Percentiles rank a stretch among this genome's conserved stretches.
These are phyloP conservation scores for Oxyria digyna DNA, from an alignment of 148 eudicot genomes.

Conservation along the genomic window DNA sequence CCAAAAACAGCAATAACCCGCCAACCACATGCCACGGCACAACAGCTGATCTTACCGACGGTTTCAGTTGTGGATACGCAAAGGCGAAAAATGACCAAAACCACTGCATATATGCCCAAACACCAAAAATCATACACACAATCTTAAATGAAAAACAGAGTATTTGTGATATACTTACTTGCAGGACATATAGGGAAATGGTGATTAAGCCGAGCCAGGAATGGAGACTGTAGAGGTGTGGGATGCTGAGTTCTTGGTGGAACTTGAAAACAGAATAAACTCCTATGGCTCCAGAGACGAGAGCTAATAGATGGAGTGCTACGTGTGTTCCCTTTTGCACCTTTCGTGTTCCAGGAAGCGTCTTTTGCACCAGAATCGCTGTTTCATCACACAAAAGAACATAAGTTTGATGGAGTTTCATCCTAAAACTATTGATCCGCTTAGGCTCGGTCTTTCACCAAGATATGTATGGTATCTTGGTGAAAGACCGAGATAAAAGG, in stretches of 20 bases:
- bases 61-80: background rate
- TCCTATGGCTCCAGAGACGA: background rate
- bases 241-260: background rate
- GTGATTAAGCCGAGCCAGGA: conserved; percentile 4
- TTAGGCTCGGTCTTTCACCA: too few relatives aligned
- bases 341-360: background rate
- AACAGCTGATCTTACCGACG: background rate
- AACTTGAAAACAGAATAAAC: background rate
- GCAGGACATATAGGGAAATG: background rate
- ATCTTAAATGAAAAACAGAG: background rate
- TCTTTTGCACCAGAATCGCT: conserved; percentile 3
- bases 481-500: too few relatives aligned
- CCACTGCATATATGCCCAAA: background rate
- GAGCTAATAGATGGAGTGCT: background rate
- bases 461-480: too few relatives aligned
- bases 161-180: background rate
- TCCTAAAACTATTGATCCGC: too few relatives aligned
- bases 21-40: conserved; percentile 4
- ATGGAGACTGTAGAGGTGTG: background rate
- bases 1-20: background rate
- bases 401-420: too few relatives aligned
- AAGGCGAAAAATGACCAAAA: background rate
- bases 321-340: background rate
- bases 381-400: background rate
- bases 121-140: background rate